Conservation (phyloP, 2,329 filamentous ascomycete species). For the Cercospora janseana region DNA sequence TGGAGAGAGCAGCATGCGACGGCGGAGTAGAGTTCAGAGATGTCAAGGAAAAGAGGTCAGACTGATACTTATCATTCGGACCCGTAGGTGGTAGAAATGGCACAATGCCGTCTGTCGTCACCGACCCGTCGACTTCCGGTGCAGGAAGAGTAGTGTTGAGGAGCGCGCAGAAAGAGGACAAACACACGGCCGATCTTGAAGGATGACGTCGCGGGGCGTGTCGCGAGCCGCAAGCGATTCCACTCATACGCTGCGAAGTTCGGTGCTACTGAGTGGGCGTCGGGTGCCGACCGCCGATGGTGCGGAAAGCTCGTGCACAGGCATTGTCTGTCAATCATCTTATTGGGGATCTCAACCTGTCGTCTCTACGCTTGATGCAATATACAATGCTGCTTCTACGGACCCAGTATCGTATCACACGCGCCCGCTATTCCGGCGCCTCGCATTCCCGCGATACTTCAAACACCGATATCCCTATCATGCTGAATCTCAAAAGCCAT, state of each 20-base stretch:
- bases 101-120: slow-evolving; percentile 4
- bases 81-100: neutral
- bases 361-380: slow-evolving; percentile 10
- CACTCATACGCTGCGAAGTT: no score
- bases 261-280: neutral
- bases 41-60: neutral
- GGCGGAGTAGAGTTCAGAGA: neutral
- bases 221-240: no score
- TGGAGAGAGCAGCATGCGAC: no score
- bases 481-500: slow-evolving; percentile 8
- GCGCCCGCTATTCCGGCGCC: slow-evolving; percentile 15
- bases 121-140: slow-evolving; percentile 7
- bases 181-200: neutral
- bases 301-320: slow-evolving; percentile 3
- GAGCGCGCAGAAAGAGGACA: slow-evolving; percentile 1
- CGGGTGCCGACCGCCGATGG: slow-evolving; percentile 6
- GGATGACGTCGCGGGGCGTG: slow-evolving; percentile 4
- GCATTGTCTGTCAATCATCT: no score
- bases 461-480: slow-evolving; percentile 8
- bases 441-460: slow-evolving; percentile 15
- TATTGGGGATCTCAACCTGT: no score
- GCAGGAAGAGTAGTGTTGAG: no score
- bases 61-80: slow-evolving; percentile 1
- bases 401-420: slow-evolving; percentile 15
- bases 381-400: slow-evolving; percentile 20